Conservation (phyloP, 2,329 filamentous ascomycete species). For the Huntiella decipiens region DNA sequence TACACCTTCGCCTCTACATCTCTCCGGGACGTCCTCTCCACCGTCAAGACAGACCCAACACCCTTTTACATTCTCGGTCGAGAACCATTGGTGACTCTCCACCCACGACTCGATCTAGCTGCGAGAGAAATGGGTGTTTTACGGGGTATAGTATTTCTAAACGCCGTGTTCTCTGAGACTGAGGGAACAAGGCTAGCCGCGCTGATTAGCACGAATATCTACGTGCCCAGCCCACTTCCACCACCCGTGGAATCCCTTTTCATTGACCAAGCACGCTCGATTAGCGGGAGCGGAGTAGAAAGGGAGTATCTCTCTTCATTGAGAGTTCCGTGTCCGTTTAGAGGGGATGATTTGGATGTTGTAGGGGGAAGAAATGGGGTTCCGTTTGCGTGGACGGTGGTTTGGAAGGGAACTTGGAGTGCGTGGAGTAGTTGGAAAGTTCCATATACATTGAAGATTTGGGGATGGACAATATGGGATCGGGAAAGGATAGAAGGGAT, state of each 20-base stretch:
- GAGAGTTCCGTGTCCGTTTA: slow-evolving; percentile 6
- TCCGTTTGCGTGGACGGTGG: slow-evolving; percentile 7
- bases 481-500: not conserved
- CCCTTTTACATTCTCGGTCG: not conserved
- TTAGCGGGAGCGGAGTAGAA: not conserved
- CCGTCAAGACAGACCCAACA: not conserved
- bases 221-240: not conserved
- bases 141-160: slow-evolving; percentile 4
- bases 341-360: slow-evolving; percentile 1
- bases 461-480: slow-evolving; percentile 11
- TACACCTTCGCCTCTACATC: slow-evolving; percentile 5
- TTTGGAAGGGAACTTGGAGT: slow-evolving; percentile 10
- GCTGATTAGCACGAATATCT: not conserved
- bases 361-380: not conserved
- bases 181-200: not conserved
- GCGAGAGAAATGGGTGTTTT: slow-evolving; percentile 4
- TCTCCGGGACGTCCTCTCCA: slow-evolving; percentile 5
- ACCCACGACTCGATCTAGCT: not conserved
- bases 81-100: not conserved
- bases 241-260: not conserved
- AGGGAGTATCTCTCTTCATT: not conserved
- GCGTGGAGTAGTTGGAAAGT: slow-evolving; percentile 6
- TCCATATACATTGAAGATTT: slow-evolving; percentile 9
- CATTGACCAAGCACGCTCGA: not conserved
- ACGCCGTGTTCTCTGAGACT: slow-evolving; percentile 4